Evolutionary conservation across 257 asterid genomes (phyloP).

Genomic region (Ocimum tenuiflorum): DNA sequence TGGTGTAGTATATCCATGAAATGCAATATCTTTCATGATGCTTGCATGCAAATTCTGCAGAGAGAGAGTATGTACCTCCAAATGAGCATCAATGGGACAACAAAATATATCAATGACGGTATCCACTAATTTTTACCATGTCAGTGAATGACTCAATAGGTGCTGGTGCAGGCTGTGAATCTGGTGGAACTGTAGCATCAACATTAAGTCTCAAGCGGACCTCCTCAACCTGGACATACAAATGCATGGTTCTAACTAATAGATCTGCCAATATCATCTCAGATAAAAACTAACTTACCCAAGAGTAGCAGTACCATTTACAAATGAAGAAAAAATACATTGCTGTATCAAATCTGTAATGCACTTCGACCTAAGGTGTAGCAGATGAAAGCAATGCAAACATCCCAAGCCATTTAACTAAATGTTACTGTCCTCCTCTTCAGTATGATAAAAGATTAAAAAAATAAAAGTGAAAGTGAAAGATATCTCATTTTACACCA

Average conservation of each 20-base stretch:
- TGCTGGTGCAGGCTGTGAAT: slow-evolving; percentile 58
- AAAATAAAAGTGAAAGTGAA: background rate
- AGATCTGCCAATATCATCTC: background rate
- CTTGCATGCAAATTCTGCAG: slow-evolving; percentile 64
- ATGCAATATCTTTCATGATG: slow-evolving; percentile 69
- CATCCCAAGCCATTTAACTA: background rate
- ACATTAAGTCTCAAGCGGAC: slow-evolving; percentile 71
- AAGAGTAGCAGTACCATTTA: background rate
- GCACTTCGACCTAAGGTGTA: slow-evolving; percentile 2
- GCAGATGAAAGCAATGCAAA: slow-evolving; percentile 2
- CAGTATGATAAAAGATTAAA: background rate
- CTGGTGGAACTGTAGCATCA: slow-evolving; percentile 63
- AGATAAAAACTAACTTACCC: background rate
- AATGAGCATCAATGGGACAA: slow-evolving; percentile 5
- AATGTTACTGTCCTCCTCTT: background rate
- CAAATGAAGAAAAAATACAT: background rate
- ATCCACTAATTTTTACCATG: slow-evolving; percentile 45
- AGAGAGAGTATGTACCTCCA: background rate
- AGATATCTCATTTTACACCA: background rate
- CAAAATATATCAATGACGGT: background rate
- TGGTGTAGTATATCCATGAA: slow-evolving; percentile 74
- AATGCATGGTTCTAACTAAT: slow-evolving; percentile 3
- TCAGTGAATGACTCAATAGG: slow-evolving; percentile 76
- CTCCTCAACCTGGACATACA: slow-evolving; percentile 57
- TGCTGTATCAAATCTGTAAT: background rate